Base-by-base conservation (phyloP, 2,329 filamentous ascomycete species). In the Alternaria sp. region DNA sequence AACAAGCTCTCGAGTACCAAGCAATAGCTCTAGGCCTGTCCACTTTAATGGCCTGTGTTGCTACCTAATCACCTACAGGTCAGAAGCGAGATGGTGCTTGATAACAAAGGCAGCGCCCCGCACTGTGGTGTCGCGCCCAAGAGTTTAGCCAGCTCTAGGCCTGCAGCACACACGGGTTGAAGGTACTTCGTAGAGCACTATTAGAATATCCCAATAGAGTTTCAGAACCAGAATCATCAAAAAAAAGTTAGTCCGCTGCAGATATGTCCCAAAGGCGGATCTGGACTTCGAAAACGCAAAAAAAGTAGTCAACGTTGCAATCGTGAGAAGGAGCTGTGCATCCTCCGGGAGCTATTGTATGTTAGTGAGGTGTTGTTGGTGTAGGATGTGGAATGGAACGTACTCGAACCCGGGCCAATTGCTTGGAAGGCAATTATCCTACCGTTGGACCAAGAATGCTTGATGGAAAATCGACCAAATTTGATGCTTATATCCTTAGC, bases 341-440 rank as follows among this genome's bases (percentile, higher is more conserved):
- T 65, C 67, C 62, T 66, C 65, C 65, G 66, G 66, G 65, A 67
- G 62, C 45, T 47, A 2, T 11, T 26, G 8, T 5, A 6, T 47
- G 23, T 47, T 47, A 47, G 45, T 47, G 11, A 10, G 6, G 4
- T 47, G 45, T 47, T 25, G 45, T 1, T 47, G 45, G n/a, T 10
- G 21, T 3, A 6, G 45, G 45, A 47, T 25, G 6, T 47, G 45
- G 21, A 47, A 25, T 26, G 5, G 45, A 47, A 47, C 45, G 45
- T 47, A 30, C 46, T 69, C 64, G 66, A 69, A 69, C 66, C 64
- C 66, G 66, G 54, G 61, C 66, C 66, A 69, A 69, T 67, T 69
- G 67, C 67, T 69, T 69, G 67, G 67, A 69, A 69, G 67, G 67
- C 67, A 69, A 67, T 69, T 69, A 69, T 69, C 64, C 64, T 69